phyloP scores from a whole-genome alignment of 306 rosid genomes.

The Fragaria iinumae region DNA sequence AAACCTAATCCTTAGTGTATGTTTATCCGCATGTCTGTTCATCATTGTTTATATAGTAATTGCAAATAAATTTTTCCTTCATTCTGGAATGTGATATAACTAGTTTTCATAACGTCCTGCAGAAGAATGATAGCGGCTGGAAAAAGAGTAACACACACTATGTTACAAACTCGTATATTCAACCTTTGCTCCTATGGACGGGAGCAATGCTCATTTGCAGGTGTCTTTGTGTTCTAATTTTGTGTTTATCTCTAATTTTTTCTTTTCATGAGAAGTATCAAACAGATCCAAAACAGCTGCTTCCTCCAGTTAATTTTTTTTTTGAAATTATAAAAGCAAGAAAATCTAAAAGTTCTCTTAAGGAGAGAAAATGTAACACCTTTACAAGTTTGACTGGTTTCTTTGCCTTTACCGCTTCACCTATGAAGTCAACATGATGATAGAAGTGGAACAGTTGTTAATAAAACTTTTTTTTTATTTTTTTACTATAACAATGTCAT shows the following conservation, averaged over 20 bases:
- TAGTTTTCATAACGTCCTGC: constrained; percentile 33
- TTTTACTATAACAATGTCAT: not conserved
- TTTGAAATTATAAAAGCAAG: not conserved
- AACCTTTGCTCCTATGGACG: constrained; percentile 75
- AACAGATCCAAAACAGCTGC: not conserved
- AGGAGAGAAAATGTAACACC: not conserved
- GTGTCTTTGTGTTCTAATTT: constrained; percentile 33
- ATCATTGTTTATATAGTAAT: constrained; percentile 19
- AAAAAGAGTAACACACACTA: constrained; percentile 69
- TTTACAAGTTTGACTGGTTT: not conserved
- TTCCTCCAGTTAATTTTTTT: no score
- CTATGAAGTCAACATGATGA: not conserved
- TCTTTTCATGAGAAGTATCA: not conserved
- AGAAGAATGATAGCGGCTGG: constrained; percentile 80
- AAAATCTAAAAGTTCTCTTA: not conserved
- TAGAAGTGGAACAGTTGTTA: not conserved
- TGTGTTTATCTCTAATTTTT: constrained; percentile 4
- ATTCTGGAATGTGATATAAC: not conserved
- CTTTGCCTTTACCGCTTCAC: not conserved
- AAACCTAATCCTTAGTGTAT: constrained; percentile 57
- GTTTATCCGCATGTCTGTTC: constrained; percentile 15
- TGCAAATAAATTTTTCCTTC: constrained; percentile 7
- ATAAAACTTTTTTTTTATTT: not conserved
- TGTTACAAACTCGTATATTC: constrained; percentile 67
- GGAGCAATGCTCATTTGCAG: constrained; percentile 94